Conservation (phyloP, 2,329 filamentous ascomycete genomes). For the Ascomycota sp. region DNA sequence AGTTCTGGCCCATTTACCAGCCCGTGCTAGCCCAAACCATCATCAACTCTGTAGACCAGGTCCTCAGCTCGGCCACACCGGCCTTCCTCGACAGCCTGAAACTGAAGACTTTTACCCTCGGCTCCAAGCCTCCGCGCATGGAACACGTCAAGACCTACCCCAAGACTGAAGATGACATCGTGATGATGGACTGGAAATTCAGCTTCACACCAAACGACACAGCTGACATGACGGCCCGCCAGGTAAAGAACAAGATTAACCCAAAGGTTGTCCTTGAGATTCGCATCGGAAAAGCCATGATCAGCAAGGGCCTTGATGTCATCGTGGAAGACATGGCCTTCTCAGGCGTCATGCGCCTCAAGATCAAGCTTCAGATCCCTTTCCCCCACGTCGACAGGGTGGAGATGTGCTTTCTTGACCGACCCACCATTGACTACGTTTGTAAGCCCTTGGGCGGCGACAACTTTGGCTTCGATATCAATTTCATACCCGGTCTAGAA, state of each 20-base stretch:
- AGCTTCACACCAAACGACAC: constrained; percentile 95
- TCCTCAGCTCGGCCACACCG: constrained; percentile 79
- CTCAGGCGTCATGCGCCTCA: constrained; percentile 85
- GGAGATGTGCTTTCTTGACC: constrained; percentile 85
- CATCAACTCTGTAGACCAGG: constrained; percentile 86
- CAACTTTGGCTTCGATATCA: constrained; percentile 92
- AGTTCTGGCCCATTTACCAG: constrained; percentile 98
- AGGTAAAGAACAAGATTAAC: constrained; percentile 89
- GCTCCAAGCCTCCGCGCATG: constrained; percentile 84
- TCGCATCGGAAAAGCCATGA: constrained; percentile 82
- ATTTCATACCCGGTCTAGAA: constrained; percentile 91
- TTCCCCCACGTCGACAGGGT: constrained; percentile 91
- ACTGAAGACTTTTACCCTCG: constrained; percentile 82
- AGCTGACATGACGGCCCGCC: constrained; percentile 72
- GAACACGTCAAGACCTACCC: constrained; percentile 98
- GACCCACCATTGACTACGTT: constrained; percentile 82
- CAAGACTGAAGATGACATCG: constrained; percentile 82
- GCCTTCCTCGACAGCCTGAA: constrained; percentile 85
- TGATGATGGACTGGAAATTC: constrained; percentile 99
- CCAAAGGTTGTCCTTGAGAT: constrained; percentile 93
- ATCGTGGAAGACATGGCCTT: constrained; percentile 98
- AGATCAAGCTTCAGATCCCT: constrained; percentile 89
- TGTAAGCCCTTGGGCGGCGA: constrained; percentile 96
- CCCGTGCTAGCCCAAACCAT: constrained; percentile 83
- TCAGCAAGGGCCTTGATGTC: constrained; percentile 90